A percentile compares a stretch with the other conserved stretches of the same genome.
These are phyloP conservation scores for Ganoderma sinense DNA, from an alignment of 1,284 basidiomycete species.

Conservation along the genomic window DNA sequence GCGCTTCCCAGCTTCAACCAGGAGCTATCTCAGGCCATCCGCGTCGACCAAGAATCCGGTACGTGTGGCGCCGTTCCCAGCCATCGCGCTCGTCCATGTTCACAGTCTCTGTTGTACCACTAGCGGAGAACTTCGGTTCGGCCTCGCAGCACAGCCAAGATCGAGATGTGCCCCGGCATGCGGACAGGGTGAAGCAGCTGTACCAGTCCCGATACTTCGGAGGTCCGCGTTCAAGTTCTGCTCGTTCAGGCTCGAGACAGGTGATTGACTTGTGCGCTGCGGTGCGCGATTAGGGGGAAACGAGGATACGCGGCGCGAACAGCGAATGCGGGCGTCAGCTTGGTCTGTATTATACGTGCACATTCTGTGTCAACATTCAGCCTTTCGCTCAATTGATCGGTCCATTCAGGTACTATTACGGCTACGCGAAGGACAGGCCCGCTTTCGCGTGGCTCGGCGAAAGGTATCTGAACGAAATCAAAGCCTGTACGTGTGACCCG, in stretches of 20 bases:
- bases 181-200: constrained; percentile 22
- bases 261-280: constrained; percentile 20
- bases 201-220: constrained; percentile 31
- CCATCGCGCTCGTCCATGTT: not conserved
- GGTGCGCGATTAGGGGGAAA: constrained; percentile 20
- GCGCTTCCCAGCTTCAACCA: constrained; percentile 25
- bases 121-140: constrained; percentile 4
- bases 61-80: not conserved
- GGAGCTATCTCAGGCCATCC: constrained; percentile 21
- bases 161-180: constrained; percentile 7
- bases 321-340: constrained; percentile 32
- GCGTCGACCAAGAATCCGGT: constrained; percentile 15
- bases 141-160: constrained; percentile 5
- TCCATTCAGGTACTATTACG: constrained; percentile 30
- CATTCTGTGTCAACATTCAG: not conserved
- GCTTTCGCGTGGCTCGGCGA: constrained; percentile 34
- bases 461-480: constrained; percentile 33
- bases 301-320: constrained; percentile 7
- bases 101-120: not conserved
- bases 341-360: constrained; percentile 24
- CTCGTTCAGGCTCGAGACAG: constrained; percentile 2
- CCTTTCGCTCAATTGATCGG: not conserved
- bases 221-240: constrained; percentile 28
- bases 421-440: constrained; percentile 26
- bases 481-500: constrained; percentile 24